These are phyloP conservation scores for Candida schatavii DNA, from an alignment of 805 yeast genomes.

Conservation along the genomic window DNA sequence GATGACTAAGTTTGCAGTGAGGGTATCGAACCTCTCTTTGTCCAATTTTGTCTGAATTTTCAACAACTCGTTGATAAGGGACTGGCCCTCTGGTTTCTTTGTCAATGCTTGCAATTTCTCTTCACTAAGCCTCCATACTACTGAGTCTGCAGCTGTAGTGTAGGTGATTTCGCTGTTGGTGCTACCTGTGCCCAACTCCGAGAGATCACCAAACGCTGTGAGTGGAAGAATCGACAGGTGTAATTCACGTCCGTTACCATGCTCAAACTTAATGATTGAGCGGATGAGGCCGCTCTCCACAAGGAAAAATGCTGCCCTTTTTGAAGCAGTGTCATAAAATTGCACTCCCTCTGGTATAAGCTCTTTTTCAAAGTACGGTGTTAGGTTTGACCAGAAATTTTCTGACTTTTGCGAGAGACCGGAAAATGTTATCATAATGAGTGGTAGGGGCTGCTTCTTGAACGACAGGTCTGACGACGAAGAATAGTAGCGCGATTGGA, in stretches of 20 bases:
- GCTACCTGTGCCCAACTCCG: conserved; percentile 23
- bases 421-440: conserved; percentile 62
- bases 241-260: conserved; percentile 30
- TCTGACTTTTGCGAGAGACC: conserved; percentile 50
- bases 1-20: conserved; percentile 73
- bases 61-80: conserved; percentile 61
- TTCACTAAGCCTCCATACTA: conserved; percentile 65
- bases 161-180: conserved; percentile 45
- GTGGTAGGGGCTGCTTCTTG: conserved; percentile 57
- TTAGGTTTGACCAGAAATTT: conserved; percentile 63
- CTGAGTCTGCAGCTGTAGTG: conserved; percentile 57
- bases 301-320: conserved; percentile 52
- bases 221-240: conserved; percentile 58
- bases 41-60: conserved; percentile 59
- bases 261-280: conserved; percentile 36
- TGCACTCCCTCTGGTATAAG: conserved; percentile 43
- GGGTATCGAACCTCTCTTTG: conserved; percentile 68
- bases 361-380: conserved; percentile 50
- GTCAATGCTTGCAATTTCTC: conserved; percentile 45
- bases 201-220: conserved; percentile 68
- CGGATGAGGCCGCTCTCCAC: conserved; percentile 49
- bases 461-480: conserved; percentile 33
- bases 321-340: conserved; percentile 44
- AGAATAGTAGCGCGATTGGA: conserved; percentile 49
- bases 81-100: conserved; percentile 42